Evolutionary conservation across 495 filamentous ascomycete species (phyloP), one percentile per base, ranked within the genome.

Genomic region (Xylaria palmicola): DNA sequence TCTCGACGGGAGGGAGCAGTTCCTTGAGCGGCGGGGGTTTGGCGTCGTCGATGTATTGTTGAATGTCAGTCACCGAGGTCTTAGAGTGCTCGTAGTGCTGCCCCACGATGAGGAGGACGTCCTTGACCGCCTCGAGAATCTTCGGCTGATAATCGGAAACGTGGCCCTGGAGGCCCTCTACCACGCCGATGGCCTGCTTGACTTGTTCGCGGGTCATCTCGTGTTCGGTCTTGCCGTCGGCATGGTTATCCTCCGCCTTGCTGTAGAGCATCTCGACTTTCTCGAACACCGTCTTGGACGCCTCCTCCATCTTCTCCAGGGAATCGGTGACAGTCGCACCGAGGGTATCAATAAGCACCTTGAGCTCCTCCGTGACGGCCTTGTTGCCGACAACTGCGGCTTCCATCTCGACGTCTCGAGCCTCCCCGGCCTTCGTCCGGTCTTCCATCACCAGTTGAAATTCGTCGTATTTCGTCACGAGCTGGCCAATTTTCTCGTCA

Each of bases 381-480:
- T 89, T 96, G 39, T 88, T 92, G 55, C 80, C 83, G 4, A 86
- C 80, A 24, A 93, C 70, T 9, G 89, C 81, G 56, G 88, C 86
- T 47, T 90, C 84, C 65, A 90, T 83, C 50, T 87, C 80, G 17
- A 79, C 65, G 52, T 89, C 84, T 52, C 86, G 85, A 48, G 84
- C 84, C 55, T 89, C 89, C 41, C 84, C 80, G 56, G 86, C 83
- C 22, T 83, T 85, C 13, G 86, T 83, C 58, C 88, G 89, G 40
- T 87, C 85, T 37, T 92, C 88, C 27, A 88, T 81, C 5, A 83
- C 79, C 13, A 81, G 68, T 67, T 92, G 89, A 45, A 88, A 85
- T 47, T 94, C 90, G 37, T 96, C 91, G 66, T 93, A 93, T 68
- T 92, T 94, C 32, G 79, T 76, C 68, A 94, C 81, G 20, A 97